Percentiles rank a stretch among this genome's conserved stretches.
These are phyloP conservation scores for Tolypocladium endophyticum DNA, from an alignment of 2,329 filamentous ascomycete genomes.

Conservation along the genomic window DNA sequence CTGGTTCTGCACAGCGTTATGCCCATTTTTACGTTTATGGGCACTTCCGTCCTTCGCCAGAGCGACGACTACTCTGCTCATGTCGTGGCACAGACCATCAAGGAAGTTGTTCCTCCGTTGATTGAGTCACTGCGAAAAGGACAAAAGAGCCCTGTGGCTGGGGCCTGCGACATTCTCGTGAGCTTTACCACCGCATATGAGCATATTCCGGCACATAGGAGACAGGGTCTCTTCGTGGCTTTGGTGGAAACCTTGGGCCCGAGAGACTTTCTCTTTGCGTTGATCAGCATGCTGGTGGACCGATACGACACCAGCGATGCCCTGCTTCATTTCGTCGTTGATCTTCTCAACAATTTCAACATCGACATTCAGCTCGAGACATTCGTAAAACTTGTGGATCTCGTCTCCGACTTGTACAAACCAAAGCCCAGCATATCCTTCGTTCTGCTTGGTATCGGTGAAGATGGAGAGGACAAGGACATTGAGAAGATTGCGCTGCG, in stretches of 20 bases:
- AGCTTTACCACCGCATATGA: constrained; percentile 96
- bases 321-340: constrained; percentile 63
- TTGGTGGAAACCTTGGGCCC: constrained; percentile 77
- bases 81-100: constrained; percentile 90
- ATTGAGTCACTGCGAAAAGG: constrained; percentile 77
- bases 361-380: constrained; percentile 69
- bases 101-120: constrained; percentile 84
- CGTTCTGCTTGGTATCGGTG: constrained; percentile 52
- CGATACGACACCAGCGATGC: constrained; percentile 70
- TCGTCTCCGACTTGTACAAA: constrained; percentile 66
- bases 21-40: constrained; percentile 99
- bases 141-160: constrained; percentile 65
- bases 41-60: constrained; percentile 79
- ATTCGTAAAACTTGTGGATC: constrained; percentile 63
- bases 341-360: constrained; percentile 62
- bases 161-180: constrained; percentile 79
- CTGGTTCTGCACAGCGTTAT: constrained; percentile 93
- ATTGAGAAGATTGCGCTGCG: constrained; percentile 39
- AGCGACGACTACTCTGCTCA: constrained; percentile 95
- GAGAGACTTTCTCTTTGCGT: constrained; percentile 76
- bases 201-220: constrained; percentile 82
- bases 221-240: constrained; percentile 72
- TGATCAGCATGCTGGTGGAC: constrained; percentile 84
- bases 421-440: constrained; percentile 65
- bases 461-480: constrained; percentile 36